A percentile compares a stretch with the other conserved stretches of the same genome.
phyloP scores from a whole-genome alignment of 148 eudicot genomes.

The Agrostemma githago region DNA sequence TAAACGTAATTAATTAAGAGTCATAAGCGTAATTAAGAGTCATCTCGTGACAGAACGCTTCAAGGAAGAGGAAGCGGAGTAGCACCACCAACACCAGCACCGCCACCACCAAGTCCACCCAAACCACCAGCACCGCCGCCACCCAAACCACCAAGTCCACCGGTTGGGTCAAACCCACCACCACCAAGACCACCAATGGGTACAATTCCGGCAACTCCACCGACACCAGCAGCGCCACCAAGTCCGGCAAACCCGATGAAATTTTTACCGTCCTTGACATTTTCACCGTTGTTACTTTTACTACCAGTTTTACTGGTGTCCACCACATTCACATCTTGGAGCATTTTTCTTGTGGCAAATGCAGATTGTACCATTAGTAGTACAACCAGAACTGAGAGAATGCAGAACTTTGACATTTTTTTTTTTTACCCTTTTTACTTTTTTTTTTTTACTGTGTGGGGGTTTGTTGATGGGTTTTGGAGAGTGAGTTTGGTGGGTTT shows the following conservation, averaged over 20 bases:
- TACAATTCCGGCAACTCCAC: not conserved
- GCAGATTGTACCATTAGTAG: slow-evolving; percentile 21
- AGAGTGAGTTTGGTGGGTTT: slow-evolving; percentile 11
- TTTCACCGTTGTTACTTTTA: not conserved
- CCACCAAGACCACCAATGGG: slow-evolving; percentile 13
- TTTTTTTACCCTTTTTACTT: not conserved
- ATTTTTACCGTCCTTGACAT: slow-evolving; percentile 8
- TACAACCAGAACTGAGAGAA: not conserved
- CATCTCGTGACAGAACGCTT: not conserved
- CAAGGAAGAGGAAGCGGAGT: slow-evolving; percentile 22
- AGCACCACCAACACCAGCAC: slow-evolving; percentile 17
- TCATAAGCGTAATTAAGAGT: too few relatives aligned
- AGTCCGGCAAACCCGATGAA: slow-evolving; percentile 3
- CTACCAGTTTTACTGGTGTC: slow-evolving; percentile 10
- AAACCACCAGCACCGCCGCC: not conserved
- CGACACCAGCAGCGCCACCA: slow-evolving; percentile 19
- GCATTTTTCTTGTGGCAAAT: slow-evolving; percentile 11
- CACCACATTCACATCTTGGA: not conserved
- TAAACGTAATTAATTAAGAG: too few relatives aligned
- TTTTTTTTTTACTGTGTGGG: not conserved
- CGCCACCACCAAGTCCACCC: slow-evolving; percentile 4
- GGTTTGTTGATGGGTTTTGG: not conserved
- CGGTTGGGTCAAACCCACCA: slow-evolving; percentile 12
- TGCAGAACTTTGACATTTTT: slow-evolving; percentile 14
- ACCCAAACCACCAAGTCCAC: slow-evolving; percentile 7